Percentiles rank a stretch among this genome's conserved stretches.
Conservation (phyloP, 225 moss, liverwort and hornwort genomes). For the Pseudisothecium myosuroides region DNA sequence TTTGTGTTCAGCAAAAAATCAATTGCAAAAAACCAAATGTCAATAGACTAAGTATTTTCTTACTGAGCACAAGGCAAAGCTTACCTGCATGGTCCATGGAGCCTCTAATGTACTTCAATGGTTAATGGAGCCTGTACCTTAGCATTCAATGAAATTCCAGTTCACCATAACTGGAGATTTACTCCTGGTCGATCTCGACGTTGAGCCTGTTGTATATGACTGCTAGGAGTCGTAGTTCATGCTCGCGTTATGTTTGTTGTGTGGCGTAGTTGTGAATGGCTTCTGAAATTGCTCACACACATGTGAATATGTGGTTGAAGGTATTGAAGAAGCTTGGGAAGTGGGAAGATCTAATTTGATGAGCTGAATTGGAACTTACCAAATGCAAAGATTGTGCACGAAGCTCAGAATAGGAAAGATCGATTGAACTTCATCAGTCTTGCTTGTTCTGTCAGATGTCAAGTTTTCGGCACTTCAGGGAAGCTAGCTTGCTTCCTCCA, state of each 20-base stretch:
- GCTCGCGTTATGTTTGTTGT: background rate
- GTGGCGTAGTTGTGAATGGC: background rate
- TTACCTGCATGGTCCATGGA: background rate
- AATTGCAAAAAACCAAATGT: background rate
- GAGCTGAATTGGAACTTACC: no score
- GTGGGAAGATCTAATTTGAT: background rate
- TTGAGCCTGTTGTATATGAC: background rate
- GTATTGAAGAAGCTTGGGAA: background rate
- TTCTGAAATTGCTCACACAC: background rate
- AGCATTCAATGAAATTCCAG: no score
- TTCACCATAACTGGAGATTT: no score
- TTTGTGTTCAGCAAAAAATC: background rate
- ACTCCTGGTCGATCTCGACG: no score
- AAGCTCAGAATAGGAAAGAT: no score
- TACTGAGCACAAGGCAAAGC: background rate
- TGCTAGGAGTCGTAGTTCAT: background rate
- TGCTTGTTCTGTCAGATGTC: background rate
- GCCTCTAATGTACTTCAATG: background rate
- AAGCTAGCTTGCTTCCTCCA: background rate
- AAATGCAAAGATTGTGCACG: background rate
- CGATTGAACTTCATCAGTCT: background rate
- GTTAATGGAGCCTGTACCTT: background rate
- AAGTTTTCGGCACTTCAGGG: background rate
- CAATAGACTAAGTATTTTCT: no score
- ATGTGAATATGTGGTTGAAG: background rate